Evolutionary conservation across 805 yeast genomes (phyloP).

Genomic region (Saccharomycopsis oosterbeekiorum): DNA sequence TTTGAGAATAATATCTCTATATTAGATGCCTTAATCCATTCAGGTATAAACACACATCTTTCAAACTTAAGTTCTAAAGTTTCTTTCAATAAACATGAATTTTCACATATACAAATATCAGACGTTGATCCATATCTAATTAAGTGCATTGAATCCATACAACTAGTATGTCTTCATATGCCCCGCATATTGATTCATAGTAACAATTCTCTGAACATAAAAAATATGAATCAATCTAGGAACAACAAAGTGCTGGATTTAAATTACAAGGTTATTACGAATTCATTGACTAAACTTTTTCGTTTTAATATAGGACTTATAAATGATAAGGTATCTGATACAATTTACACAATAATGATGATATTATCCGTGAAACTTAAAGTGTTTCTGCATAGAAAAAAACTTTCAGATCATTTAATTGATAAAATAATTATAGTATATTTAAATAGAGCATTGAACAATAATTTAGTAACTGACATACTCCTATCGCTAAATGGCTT

Average conservation of each 20-base stretch:
- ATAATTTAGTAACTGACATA: not conserved
- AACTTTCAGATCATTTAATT: not conserved
- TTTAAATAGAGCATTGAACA: not conserved
- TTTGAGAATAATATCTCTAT: constrained; percentile 9
- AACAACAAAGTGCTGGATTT: not conserved
- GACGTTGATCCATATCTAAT: not conserved
- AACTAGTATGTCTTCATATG: constrained; percentile 6
- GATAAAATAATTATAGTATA: not conserved
- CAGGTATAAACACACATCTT: constrained; percentile 5
- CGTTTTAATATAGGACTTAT: not conserved
- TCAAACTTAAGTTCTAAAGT: not conserved
- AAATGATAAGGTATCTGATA: not conserved
- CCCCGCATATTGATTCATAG: constrained; percentile 4
- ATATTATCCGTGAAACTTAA: not conserved
- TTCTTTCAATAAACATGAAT: not conserved
- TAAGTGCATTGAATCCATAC: constrained; percentile 9
- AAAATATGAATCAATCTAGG: not conserved
- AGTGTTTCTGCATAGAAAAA: constrained; percentile 1
- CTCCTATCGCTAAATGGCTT: not conserved
- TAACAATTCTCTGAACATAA: too few species aligned
- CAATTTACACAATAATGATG: constrained; percentile 1
- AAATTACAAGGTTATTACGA: constrained; percentile 3
- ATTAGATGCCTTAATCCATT: constrained; percentile 12
- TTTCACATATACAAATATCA: not conserved
- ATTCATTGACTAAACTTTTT: constrained; percentile 4